A percentile compares a stretch with the other conserved stretches of the same genome.
Conservation (phyloP, 2,329 filamentous ascomycete species). For the Tolypocladium amazonense region DNA sequence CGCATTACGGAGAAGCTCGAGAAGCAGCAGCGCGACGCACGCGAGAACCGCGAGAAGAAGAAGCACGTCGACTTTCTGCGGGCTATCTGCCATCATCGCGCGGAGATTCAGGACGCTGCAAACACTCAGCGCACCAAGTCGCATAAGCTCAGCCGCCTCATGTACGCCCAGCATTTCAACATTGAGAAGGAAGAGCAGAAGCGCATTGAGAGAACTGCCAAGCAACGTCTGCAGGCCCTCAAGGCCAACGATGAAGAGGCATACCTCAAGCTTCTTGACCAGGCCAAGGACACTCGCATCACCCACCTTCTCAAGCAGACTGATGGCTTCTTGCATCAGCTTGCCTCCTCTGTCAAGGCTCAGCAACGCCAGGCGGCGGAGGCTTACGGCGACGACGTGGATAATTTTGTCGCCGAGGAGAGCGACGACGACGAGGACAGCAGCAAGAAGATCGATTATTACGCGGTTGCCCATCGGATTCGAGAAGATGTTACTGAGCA, state of each 20-base stretch:
- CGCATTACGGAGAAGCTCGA: slow-evolving; percentile 97
- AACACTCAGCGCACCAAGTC: slow-evolving; percentile 60
- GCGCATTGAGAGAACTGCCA: slow-evolving; percentile 91
- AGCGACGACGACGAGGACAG: slow-evolving; percentile 61
- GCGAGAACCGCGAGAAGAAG: slow-evolving; percentile 95
- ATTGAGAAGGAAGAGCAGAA: slow-evolving; percentile 99
- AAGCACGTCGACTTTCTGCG: slow-evolving; percentile 89
- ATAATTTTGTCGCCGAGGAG: slow-evolving; percentile 46
- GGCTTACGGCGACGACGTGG: slow-evolving; percentile 59
- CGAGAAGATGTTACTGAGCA: slow-evolving; percentile 85
- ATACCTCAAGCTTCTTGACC: slow-evolving; percentile 92
- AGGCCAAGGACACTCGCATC: slow-evolving; percentile 98
- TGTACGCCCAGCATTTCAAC: slow-evolving; percentile 82
- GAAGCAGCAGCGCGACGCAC: slow-evolving; percentile 94
- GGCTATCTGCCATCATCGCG: slow-evolving; percentile 72
- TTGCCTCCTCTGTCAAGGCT: slow-evolving; percentile 86
- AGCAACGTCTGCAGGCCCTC: slow-evolving; percentile 97
- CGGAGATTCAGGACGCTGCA: slow-evolving; percentile 63
- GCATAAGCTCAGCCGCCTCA: slow-evolving; percentile 79
- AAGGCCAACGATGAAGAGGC: slow-evolving; percentile 99
- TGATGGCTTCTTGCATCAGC: slow-evolving; percentile 91
- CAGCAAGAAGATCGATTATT: slow-evolving; percentile 89
- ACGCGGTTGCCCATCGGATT: slow-evolving; percentile 91
- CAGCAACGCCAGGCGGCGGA: slow-evolving; percentile 80
- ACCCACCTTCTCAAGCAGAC: slow-evolving; percentile 95